A percentile compares a stretch with the other conserved stretches of the same genome.
These are phyloP conservation scores for Lasiodiplodia theobromae DNA, from an alignment of 2,329 filamentous ascomycete species.

Conservation along the genomic window DNA sequence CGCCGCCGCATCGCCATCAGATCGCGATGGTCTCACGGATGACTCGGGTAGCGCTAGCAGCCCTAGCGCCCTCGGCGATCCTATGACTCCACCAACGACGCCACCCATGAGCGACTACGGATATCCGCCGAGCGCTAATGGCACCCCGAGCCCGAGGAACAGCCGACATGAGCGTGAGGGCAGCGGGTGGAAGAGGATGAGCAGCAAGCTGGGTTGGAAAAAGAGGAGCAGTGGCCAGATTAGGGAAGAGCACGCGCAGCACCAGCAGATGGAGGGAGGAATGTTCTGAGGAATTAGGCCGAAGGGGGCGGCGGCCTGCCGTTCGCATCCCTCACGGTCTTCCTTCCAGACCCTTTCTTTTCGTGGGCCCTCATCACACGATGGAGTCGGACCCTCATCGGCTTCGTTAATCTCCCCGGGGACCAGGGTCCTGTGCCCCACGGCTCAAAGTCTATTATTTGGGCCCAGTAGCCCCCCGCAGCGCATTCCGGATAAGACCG, in stretches of 20 bases:
- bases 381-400: slow-evolving; percentile 21
- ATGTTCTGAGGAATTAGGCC: slow-evolving; percentile 19
- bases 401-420: slow-evolving; percentile 19
- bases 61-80: slow-evolving; percentile 29
- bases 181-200: slow-evolving; percentile 49
- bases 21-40: slow-evolving; percentile 59
- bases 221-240: slow-evolving; percentile 36
- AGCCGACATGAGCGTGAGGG: slow-evolving; percentile 46
- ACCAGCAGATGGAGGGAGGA: slow-evolving; percentile 29
- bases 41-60: slow-evolving; percentile 65
- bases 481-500: slow-evolving; percentile 12
- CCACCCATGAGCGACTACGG: slow-evolving; percentile 59
- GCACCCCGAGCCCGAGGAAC: slow-evolving; percentile 46
- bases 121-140: slow-evolving; percentile 34
- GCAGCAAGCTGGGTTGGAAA: slow-evolving; percentile 50
- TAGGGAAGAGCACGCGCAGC: slow-evolving; percentile 24
- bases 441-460: slow-evolving; percentile 25
- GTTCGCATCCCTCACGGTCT: slow-evolving; percentile 16
- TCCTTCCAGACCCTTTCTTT: not conserved
- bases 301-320: not conserved
- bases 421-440: slow-evolving; percentile 12
- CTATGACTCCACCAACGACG: slow-evolving; percentile 76
- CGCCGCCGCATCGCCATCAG: slow-evolving; percentile 34
- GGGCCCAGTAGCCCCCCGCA: slow-evolving; percentile 20
- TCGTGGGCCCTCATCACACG: slow-evolving; percentile 6